Conservation (phyloP, 441 rosid genomes). For the Adansonia madagascariensis region DNA sequence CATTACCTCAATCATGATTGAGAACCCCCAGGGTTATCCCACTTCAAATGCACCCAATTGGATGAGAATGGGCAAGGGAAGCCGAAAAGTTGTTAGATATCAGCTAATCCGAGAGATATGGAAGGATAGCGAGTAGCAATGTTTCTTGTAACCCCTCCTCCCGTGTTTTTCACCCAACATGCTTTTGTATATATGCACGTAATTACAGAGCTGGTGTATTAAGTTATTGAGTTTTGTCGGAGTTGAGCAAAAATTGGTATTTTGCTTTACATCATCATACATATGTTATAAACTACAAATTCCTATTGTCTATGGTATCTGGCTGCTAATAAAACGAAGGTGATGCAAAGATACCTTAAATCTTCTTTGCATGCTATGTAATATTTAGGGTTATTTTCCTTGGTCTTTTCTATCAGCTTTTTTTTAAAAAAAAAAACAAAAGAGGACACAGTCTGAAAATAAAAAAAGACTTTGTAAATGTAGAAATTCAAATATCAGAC, state of each 20-base stretch:
- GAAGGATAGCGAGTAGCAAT: slow-evolving; percentile 45
- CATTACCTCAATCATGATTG: slow-evolving; percentile 52
- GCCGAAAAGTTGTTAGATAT: slow-evolving; percentile 64
- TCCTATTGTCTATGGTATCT: not conserved
- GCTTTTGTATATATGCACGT: not conserved
- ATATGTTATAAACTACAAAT: not conserved
- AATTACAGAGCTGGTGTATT: not conserved
- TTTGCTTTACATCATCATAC: not conserved
- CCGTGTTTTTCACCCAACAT: not conserved
- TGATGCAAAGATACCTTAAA: not conserved
- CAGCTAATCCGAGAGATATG: slow-evolving; percentile 77
- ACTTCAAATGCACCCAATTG: slow-evolving; percentile 45
- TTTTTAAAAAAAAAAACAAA: too few relatives aligned
- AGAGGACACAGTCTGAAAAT: not conserved
- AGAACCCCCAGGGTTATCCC: slow-evolving; percentile 43
- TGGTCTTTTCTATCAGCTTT: not conserved
- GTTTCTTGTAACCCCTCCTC: not conserved
- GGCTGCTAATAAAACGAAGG: not conserved
- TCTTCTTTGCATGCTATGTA: not conserved
- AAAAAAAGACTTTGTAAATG: not conserved
- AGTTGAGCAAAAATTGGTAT: not conserved
- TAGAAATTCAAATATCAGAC: not conserved
- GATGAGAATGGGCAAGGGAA: slow-evolving; percentile 53
- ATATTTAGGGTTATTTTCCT: not conserved
- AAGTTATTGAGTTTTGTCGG: not conserved